Base-by-base conservation (phyloP, 345 rosid genomes). In the Pelargonium nanum region DNA sequence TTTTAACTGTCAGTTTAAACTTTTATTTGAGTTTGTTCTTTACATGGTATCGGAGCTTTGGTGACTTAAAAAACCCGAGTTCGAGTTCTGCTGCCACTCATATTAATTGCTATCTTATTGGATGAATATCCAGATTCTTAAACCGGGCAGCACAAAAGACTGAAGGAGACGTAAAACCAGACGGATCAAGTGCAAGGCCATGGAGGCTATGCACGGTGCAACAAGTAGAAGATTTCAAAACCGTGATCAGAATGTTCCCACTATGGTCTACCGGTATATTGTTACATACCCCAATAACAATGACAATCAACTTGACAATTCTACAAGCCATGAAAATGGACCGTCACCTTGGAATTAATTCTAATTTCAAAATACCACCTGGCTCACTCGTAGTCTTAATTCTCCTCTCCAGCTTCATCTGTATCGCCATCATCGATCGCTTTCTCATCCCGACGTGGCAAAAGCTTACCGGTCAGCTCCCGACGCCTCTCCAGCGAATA, bases 171-270 rank as follows among this genome's bases (percentile, higher is more conserved):
- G 55, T 62, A 0, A 56, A 63, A 50, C 53, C 66, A 4, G 80
- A 77, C 6, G 73, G 65, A 20, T 60, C 77, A 6, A 44, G 62
- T 12, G 54, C 68, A 17, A 80, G 55, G 58, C 70, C 62, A 2
- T 81, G 88, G 85, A 81, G 78, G 61, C 59, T 84, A n/a, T 77
- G 85, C 67, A 59, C 81, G 4, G 76, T 81, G 50, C 79, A 78
- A 24, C 83, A 85, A 72, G 91, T 83, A 30, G 95, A 83, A 65
- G 83, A 84, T 70, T 72, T 83, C 8, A 87, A 87, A 66, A 48
- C 67, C 16, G 26, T 87, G 8, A 19, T 85, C 17, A 72, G 63
- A 57, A 65, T 82, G 58, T 55, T 73, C 23, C 90, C 85, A 17
- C 50, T 76, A 4, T 75, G 75, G 70, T 62, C 78, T 53, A 22